Percentiles rank a stretch among this genome's conserved stretches.
phyloP scores from a whole-genome alignment of 2,329 filamentous ascomycete species.

The Colletotrichum nymphaeae region DNA sequence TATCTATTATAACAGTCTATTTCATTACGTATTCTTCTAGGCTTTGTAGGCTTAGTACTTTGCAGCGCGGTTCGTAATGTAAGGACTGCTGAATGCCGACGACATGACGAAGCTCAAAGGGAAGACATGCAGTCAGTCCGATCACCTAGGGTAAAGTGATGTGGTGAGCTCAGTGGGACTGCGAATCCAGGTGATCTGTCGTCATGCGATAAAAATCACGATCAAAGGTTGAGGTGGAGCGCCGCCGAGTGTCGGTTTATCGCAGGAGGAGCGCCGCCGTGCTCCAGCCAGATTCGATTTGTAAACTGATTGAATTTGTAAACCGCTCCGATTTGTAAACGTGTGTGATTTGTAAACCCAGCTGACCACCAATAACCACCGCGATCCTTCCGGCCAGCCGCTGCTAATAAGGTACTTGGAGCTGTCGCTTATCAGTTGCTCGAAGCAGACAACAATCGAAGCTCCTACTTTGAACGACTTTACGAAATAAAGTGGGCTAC shows the following conservation, averaged over 20 bases:
- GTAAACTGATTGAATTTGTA: too few species aligned
- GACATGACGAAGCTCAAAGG: not conserved
- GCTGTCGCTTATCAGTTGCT: not conserved
- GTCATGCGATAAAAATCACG: too few species aligned
- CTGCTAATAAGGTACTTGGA: constrained; percentile 7
- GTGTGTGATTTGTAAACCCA: too few species aligned
- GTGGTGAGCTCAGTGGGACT: not conserved
- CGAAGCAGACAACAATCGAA: not conserved
- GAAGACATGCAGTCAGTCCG: too few species aligned
- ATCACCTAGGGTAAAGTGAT: not conserved
- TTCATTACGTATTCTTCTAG: constrained; percentile 17
- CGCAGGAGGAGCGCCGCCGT: not conserved
- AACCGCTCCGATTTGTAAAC: constrained; percentile 3
- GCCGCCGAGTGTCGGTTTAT: not conserved
- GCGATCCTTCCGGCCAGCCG: not conserved
- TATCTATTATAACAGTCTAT: too few species aligned
- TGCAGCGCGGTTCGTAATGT: not conserved
- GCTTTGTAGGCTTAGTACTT: constrained; percentile 26
- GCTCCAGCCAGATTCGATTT: not conserved
- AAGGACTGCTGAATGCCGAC: not conserved
- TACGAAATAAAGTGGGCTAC: too few species aligned
- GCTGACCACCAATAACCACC: not conserved
- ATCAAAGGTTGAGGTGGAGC: not conserved
- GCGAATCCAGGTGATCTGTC: not conserved
- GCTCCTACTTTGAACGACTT: not conserved